phyloP scores from a whole-genome alignment of 306 rosid genomes.

The Elaeagnus macrophylla region DNA sequence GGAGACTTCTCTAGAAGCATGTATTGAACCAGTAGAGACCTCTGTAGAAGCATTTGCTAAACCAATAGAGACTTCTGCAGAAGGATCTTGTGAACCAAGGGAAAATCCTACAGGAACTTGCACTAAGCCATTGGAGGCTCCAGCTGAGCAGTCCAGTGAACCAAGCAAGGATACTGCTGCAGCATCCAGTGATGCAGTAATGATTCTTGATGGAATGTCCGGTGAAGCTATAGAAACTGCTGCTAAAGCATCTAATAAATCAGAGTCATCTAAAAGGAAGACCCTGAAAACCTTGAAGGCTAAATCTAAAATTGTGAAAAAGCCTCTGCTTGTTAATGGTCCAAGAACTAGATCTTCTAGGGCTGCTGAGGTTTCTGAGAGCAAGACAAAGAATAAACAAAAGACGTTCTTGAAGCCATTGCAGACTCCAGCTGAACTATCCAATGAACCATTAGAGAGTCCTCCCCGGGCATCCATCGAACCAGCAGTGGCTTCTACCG shows the following conservation, averaged over 20 bases:
- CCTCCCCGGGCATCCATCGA: neutral
- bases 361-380: too few relatives aligned
- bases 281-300: conserved; percentile 32
- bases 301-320: conserved; percentile 39
- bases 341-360: conserved; percentile 7
- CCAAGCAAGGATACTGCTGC: conserved; percentile 4
- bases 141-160: conserved; percentile 7
- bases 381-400: too few relatives aligned
- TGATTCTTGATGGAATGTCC: neutral
- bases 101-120: conserved; percentile 16
- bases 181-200: conserved; percentile 20
- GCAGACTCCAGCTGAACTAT: conserved; percentile 10
- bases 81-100: neutral
- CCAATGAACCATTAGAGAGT: neutral
- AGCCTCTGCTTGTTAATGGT: conserved; percentile 19
- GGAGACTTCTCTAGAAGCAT: conserved; percentile 16
- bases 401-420: neutral
- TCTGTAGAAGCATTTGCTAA: conserved; percentile 20
- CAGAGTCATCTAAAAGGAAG: conserved; percentile 30
- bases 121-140: conserved; percentile 11
- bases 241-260: conserved; percentile 20
- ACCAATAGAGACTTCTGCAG: conserved; percentile 21
- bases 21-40: conserved; percentile 6
- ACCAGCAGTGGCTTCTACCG: conserved; percentile 7
- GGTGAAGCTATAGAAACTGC: neutral